A percentile compares a stretch with the other conserved stretches of the same genome.
These are phyloP conservation scores for Kodamaea suecica DNA, from an alignment of 1,139 yeast species.

Conservation along the genomic window DNA sequence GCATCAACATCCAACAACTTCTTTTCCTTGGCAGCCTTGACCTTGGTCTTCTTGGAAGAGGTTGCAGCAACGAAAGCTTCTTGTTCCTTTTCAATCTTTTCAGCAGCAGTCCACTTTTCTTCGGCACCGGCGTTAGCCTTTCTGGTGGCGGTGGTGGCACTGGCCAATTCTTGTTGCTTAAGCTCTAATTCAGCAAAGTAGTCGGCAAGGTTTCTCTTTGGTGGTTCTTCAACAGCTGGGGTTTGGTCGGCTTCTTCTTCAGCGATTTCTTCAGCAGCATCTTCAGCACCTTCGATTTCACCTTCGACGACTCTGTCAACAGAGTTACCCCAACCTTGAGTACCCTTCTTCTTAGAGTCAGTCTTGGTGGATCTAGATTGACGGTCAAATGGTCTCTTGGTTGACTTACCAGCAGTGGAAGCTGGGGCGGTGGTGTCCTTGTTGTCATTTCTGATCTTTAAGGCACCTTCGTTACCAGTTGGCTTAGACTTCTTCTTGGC, in stretches of 20 bases:
- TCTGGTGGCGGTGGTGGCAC: slow-evolving; percentile 40
- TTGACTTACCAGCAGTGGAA: slow-evolving; percentile 50
- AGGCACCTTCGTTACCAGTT: slow-evolving; percentile 88
- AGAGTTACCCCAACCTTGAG: slow-evolving; percentile 82
- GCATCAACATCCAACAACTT: slow-evolving; percentile 65
- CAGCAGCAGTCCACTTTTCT: slow-evolving; percentile 58
- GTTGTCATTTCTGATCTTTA: slow-evolving; percentile 76
- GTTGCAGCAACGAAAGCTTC: slow-evolving; percentile 57
- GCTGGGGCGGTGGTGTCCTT: slow-evolving; percentile 60
- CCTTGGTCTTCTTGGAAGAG: slow-evolving; percentile 55
- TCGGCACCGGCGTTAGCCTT: slow-evolving; percentile 61
- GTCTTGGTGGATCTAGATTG: slow-evolving; percentile 79
- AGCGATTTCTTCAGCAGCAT: slow-evolving; percentile 50
- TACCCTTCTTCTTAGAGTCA: slow-evolving; percentile 81
- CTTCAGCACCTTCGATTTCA: slow-evolving; percentile 61
- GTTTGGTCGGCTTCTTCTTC: slow-evolving; percentile 34
- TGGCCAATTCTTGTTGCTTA: slow-evolving; percentile 46
- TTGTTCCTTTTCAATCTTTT: slow-evolving; percentile 56
- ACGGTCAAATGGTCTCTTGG: slow-evolving; percentile 72
- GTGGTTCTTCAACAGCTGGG: slow-evolving; percentile 40
- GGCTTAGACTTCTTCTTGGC: slow-evolving; percentile 71
- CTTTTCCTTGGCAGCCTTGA: slow-evolving; percentile 68
- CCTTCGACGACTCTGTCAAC: slow-evolving; percentile 59
- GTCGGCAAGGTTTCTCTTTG: slow-evolving; percentile 65
- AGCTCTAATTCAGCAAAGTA: slow-evolving; percentile 63